Percentiles rank a stretch among this genome's conserved stretches.
Conservation (phyloP, 176 grass and related monocot species). For the Bromus sterilis region DNA sequence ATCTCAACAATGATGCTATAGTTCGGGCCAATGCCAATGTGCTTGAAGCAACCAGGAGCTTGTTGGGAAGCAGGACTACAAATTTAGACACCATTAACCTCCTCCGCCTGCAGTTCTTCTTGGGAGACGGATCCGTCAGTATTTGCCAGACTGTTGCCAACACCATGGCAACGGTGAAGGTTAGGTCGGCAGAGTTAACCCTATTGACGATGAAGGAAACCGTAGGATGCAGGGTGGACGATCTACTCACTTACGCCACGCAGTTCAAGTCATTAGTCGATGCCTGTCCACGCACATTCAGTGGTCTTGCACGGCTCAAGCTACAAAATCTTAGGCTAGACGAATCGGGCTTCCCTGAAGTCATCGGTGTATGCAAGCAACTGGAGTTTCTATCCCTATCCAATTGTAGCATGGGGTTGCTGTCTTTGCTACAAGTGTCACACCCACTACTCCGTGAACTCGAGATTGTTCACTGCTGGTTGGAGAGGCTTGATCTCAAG, state of each 20-base stretch:
- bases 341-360: not conserved
- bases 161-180: not conserved
- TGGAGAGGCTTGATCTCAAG: not conserved
- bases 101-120: not conserved
- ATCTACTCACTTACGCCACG: not conserved
- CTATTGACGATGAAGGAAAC: not conserved
- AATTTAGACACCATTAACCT: no score
- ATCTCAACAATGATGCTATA: no score
- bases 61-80: no score
- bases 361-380: not conserved
- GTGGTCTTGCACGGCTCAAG: not conserved
- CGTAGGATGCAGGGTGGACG: fast-evolving
- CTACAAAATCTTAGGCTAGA: not conserved
- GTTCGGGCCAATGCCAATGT: no score
- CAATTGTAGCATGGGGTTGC: not conserved
- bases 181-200: not conserved
- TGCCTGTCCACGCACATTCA: not conserved
- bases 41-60: no score
- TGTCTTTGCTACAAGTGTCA: not conserved
- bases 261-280: not conserved
- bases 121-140: not conserved
- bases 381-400: not conserved
- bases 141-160: not conserved
- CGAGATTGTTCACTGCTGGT: not conserved
- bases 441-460: conserved; percentile 39